Evolutionary conservation across 2,329 filamentous ascomycete species (phyloP), one percentile per base, ranked within the genome.

Genomic region (Fusarium avenaceum): DNA sequence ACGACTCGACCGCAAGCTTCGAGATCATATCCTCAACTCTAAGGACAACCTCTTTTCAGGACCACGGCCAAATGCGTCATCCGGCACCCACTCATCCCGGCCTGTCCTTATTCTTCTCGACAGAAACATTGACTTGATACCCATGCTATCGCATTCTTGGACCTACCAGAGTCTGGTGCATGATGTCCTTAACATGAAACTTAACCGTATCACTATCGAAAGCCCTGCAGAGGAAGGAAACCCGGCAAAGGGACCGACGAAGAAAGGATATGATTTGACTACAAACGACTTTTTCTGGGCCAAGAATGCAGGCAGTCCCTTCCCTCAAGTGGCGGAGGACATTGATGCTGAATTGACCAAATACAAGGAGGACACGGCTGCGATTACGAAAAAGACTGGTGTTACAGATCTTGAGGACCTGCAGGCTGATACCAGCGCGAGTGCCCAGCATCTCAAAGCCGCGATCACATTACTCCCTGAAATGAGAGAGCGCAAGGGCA

Each of bases 281-380:
- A 86, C 93, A 30, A 96, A 89, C 68, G 96, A 99, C 79, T 98
- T 96, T 79, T 99, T 99, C 82, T 99, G 96, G 96, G 87, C 90
- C 64, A 93, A 93, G 77, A 98, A 99, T 77, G 93, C 96, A 1
- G 89, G 92, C 9, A 85, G 93, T 20, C 95, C 96, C 3, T 98
- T 99, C 74, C 96, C 95, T 3, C 93, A 97, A 74, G 96, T 97
- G 4, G 96, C 96, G 1, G 96, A 98, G 79, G 93, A 97, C 72
- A 97, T 97, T 63, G 95, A 98, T 76, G 89, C 91, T 11, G 95
- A 99, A 77, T 86, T 98, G 76, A 95, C 92, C 54, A 91, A 93
- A 69, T 99, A 98, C 81, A 97, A 97, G 79, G 93, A 97, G 67
- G 96, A 99, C 74, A 94, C 95, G 3, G 92, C 91, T 54, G 94